Percentiles rank a stretch among this genome's conserved stretches.
Evolutionary conservation across 2,329 filamentous ascomycete genomes (phyloP).

Genomic region (Penicillium sp.): DNA sequence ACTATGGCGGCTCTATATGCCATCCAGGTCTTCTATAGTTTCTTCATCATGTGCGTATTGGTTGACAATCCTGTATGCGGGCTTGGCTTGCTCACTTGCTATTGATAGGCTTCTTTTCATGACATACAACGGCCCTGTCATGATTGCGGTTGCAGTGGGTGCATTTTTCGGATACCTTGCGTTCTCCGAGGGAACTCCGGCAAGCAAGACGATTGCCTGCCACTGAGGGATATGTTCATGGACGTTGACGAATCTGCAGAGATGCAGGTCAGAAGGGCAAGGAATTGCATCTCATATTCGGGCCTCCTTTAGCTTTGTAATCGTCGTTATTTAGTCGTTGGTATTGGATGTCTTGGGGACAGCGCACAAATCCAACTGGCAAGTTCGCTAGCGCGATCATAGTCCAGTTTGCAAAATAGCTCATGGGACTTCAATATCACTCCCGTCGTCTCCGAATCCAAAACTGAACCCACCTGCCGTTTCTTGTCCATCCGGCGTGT

Average conservation of each 20-base stretch:
- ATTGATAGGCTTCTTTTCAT: conserved; percentile 85
- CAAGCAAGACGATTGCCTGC: conserved; percentile 85
- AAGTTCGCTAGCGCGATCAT: not conserved
- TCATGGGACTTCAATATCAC: conserved; percentile 53
- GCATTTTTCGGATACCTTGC: conserved; percentile 84
- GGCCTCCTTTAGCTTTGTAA: not conserved
- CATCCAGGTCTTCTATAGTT: conserved; percentile 95
- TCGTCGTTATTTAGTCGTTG: not conserved
- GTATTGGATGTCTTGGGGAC: not conserved
- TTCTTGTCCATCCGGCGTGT: conserved; percentile 22
- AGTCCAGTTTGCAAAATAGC: not conserved
- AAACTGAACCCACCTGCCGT: conserved; percentile 60
- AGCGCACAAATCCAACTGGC: not conserved
- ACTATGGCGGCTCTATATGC: conserved; percentile 84
- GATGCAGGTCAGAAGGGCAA: not conserved
- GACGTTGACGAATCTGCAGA: not conserved
- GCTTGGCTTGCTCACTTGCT: not conserved
- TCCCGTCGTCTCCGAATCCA: conserved; percentile 62
- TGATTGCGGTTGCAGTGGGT: conserved; percentile 85
- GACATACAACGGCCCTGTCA: conserved; percentile 99
- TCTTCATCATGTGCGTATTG: conserved; percentile 92
- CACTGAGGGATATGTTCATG: conserved; percentile 59
- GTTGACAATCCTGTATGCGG: not conserved
- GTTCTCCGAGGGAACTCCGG: conserved; percentile 71
- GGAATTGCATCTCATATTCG: not conserved